A percentile compares a stretch with the other conserved stretches of the same genome.
Conservation (phyloP, 1,284 basidiomycete species). For the Jaminaea rosea region DNA sequence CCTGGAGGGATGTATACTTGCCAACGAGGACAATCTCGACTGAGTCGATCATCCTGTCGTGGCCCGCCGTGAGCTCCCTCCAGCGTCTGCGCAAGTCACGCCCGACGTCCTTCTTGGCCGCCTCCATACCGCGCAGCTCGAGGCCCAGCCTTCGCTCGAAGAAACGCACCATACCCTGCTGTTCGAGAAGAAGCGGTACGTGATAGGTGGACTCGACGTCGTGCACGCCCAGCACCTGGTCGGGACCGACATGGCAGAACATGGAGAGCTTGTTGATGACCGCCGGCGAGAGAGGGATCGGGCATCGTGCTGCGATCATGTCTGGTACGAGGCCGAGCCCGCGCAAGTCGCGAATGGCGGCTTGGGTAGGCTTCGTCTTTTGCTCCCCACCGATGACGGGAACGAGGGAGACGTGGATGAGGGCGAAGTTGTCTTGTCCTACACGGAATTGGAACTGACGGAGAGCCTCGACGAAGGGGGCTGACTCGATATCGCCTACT, state of each 20-base stretch:
- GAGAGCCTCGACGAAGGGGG: slow-evolving; percentile 97
- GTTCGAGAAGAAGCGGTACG: slow-evolving; percentile 82
- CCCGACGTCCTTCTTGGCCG: slow-evolving; percentile 59
- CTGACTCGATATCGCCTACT: slow-evolving; percentile 90
- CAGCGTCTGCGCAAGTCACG: slow-evolving; percentile 63
- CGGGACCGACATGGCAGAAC: slow-evolving; percentile 92
- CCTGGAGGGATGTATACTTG: slow-evolving; percentile 93
- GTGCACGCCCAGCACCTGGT: slow-evolving; percentile 93
- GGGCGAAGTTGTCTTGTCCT: slow-evolving; percentile 90
- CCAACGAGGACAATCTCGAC: slow-evolving; percentile 89
- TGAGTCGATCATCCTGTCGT: slow-evolving; percentile 83
- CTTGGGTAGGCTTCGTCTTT: slow-evolving; percentile 98
- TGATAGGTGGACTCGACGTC: slow-evolving; percentile 96
- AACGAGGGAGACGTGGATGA: slow-evolving; percentile 95
- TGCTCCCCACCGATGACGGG: slow-evolving; percentile 97
- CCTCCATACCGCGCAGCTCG: slow-evolving; percentile 55
- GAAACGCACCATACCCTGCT: slow-evolving; percentile 82
- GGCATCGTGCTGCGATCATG: slow-evolving; percentile 81
- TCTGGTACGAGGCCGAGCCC: slow-evolving; percentile 90
- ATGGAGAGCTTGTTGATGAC: slow-evolving; percentile 96
- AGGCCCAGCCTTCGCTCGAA: slow-evolving; percentile 74
- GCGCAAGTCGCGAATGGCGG: slow-evolving; percentile 85
- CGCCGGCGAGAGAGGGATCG: slow-evolving; percentile 61
- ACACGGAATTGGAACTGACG: slow-evolving; percentile 98
- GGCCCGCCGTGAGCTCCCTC: slow-evolving; percentile 75